A percentile compares a stretch with the other conserved stretches of the same genome.
Evolutionary conservation across 2,329 filamentous ascomycete genomes (phyloP).

Genomic region (Hortaea sp.): DNA sequence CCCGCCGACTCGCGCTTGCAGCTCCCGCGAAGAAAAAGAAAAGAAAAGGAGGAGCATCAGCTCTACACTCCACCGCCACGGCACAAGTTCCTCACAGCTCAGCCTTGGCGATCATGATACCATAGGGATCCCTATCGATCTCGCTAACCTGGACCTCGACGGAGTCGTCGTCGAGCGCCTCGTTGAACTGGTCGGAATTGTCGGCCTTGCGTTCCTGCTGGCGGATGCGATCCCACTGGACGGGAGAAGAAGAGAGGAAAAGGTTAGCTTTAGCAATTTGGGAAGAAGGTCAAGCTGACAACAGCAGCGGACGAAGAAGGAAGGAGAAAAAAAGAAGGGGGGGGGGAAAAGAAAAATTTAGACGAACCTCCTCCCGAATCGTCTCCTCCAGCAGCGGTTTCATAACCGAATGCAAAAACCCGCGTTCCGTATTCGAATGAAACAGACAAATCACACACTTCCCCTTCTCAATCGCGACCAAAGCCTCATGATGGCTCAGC

Average conservation of each 20-base stretch:
- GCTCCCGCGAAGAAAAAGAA: no score
- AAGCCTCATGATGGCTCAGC: conserved; percentile 83
- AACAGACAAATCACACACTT: conserved; percentile 76
- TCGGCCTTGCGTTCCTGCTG: conserved; percentile 30
- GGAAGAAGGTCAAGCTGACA: no score
- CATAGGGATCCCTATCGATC: conserved; percentile 78
- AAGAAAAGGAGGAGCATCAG: no score
- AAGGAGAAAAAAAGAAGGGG: neutral
- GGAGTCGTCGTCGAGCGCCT: conserved; percentile 42
- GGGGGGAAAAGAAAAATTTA: neutral
- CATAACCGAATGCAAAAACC: conserved; percentile 66
- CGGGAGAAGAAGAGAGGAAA: neutral
- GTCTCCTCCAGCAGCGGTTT: conserved; percentile 51
- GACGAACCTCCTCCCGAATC: conserved; percentile 39
- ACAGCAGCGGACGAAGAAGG: neutral
- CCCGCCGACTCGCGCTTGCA: no score
- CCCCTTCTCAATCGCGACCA: conserved; percentile 75
- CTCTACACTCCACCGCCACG: neutral
- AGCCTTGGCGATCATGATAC: conserved; percentile 48
- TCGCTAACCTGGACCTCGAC: conserved; percentile 65
- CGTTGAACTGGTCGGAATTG: conserved; percentile 30
- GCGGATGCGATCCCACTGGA: conserved; percentile 39
- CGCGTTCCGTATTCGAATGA: conserved; percentile 86
- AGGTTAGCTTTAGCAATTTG: neutral
- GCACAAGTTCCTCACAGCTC: conserved; percentile 6